Base-by-base conservation (phyloP, 768 basidiomycete genomes). In the Kwoniella bestiolae region DNA sequence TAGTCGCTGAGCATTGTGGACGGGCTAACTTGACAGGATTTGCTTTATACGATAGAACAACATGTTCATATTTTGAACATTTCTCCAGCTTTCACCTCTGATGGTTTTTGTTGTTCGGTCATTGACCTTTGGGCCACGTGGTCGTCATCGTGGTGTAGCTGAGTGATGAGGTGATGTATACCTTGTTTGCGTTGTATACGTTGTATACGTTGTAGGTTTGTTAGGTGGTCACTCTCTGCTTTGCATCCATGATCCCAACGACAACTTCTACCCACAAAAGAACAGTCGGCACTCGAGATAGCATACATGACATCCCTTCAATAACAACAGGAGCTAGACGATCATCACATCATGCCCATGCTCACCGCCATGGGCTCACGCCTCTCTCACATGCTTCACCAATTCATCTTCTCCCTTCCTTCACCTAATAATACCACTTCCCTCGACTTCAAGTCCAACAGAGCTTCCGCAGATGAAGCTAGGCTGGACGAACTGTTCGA, bases 401-500 rank as follows among this genome's bases (percentile, higher is more conserved):
- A 66, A 12, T 44, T 75, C 52, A 60, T 78, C 47, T 78, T 68
- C 70, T 69, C 76, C 47, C 72, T 78, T 50, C 76, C 76, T 23
- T 64, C 72, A 2, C 73, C 76, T 16, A n/a, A 18, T 25, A 67
- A 67, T 41, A 21, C 55, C 66, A 21, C 26, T 57, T 21, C 12
- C 53, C n/a, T 47, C n/a, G 47, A 34, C 35, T 25, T 23, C 35
- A 38, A 29, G 26, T 8, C 52, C 21, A 29, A 29, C 23, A 9
- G 41, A 18, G 16, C 11, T 8, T n/a, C 11, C 50, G n/a, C 53
- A n/a, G 47, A 51, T 34, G 29, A 56, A 32, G 45, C 31, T 44
- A 12, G 50, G 14, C 38, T 57, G 6, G 57, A 60, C 5, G 63
- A 56, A 5, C 16, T 70, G 7, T 59, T 74, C 26, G 51, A 61